Percentiles rank a stretch among this genome's conserved stretches.
These are phyloP conservation scores for Candolleomyces aberdarensis DNA, from an alignment of 768 basidiomycete species.

Conservation along the genomic window DNA sequence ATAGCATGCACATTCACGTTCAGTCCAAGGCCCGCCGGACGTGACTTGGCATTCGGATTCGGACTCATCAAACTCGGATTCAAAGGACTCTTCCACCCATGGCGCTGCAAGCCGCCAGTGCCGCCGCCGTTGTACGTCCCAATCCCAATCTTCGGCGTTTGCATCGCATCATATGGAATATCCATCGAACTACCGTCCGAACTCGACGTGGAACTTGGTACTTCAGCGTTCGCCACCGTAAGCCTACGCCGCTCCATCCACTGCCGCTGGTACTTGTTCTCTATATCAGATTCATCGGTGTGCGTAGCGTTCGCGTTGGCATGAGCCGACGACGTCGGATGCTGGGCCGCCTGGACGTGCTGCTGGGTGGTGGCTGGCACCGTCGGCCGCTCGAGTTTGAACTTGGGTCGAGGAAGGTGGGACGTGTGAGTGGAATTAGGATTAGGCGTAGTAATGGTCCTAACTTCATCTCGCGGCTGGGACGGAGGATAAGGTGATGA, in stretches of 20 bases:
- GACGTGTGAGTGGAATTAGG: background rate
- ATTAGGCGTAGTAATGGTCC: background rate
- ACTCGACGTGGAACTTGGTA: constrained; percentile 41
- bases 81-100: background rate
- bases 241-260: constrained; percentile 37
- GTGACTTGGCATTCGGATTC: background rate
- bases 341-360: background rate
- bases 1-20: too few relatives aligned
- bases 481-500: background rate
- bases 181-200: constrained; percentile 11
- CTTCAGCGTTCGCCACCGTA: constrained; percentile 43
- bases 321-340: constrained; percentile 6
- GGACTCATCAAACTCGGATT: background rate
- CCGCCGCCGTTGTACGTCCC: background rate
- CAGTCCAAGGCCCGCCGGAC: background rate
- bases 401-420: constrained; percentile 2
- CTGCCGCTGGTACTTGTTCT: constrained; percentile 37
- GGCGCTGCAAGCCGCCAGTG: too few relatives aligned
- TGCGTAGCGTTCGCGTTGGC: constrained; percentile 23
- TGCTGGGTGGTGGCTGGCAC: background rate
- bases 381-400: background rate
- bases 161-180: background rate
- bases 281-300: constrained; percentile 48
- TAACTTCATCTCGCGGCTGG: background rate
- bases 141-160: background rate